phyloP scores from a whole-genome alignment of 306 rosid species.

The Cucumis hystrix region DNA sequence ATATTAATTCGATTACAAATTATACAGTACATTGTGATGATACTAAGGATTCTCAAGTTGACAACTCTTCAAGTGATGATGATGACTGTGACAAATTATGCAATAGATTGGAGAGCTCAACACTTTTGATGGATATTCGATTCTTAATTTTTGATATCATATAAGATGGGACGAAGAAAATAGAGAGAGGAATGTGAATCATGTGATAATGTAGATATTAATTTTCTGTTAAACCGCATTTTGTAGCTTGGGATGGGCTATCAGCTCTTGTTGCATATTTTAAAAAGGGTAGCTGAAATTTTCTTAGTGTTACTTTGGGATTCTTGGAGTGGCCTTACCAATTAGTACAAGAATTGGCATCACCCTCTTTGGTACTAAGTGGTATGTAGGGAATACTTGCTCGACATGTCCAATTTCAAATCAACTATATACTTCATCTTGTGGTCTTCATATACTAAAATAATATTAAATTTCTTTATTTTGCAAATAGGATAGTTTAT shows the following conservation, averaged over 20 bases:
- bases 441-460: no score
- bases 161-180: not conserved
- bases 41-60: slow-evolving; percentile 23
- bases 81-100: slow-evolving; percentile 38
- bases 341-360: not conserved
- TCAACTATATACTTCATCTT: no score
- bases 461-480: no score
- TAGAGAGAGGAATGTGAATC: not conserved
- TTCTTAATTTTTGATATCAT: not conserved
- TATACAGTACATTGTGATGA: slow-evolving; percentile 57
- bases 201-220: not conserved
- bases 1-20: slow-evolving; percentile 18
- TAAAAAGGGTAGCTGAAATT: not conserved
- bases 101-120: slow-evolving; percentile 95
- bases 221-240: not conserved
- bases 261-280: not conserved
- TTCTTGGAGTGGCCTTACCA: not conserved
- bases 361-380: not conserved
- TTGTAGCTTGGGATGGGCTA: not conserved
- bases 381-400: not conserved
- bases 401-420: no score
- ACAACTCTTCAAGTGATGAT: slow-evolving; percentile 56
- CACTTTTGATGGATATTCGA: slow-evolving; percentile 35
- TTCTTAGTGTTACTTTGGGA: not conserved
- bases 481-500: no score